Conservation (phyloP, 2,329 filamentous ascomycete species). For the Fusarium stilboides region DNA sequence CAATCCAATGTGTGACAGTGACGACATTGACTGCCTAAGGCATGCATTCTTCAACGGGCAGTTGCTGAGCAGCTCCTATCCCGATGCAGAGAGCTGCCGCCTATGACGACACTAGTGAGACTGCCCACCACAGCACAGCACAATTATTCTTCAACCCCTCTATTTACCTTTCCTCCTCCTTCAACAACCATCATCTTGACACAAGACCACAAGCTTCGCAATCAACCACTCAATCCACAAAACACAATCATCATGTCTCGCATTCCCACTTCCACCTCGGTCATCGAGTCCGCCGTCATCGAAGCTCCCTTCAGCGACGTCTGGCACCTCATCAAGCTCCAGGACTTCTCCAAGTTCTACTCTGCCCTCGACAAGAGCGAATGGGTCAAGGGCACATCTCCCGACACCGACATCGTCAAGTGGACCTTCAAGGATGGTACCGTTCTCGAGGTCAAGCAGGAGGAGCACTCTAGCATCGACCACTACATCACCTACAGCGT, state of each 20-base stretch:
- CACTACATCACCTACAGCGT: slow-evolving; percentile 83
- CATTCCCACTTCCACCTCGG: slow-evolving; percentile 77
- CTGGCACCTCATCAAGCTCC: slow-evolving; percentile 83
- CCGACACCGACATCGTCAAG: slow-evolving; percentile 77
- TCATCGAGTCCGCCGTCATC: slow-evolving; percentile 78
- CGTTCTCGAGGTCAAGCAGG: slow-evolving; percentile 80
- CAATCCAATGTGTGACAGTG: background rate
- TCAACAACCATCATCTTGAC: slow-evolving; percentile 17
- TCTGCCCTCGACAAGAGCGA: slow-evolving; percentile 73
- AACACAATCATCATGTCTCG: slow-evolving; percentile 43
- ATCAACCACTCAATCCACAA: background rate
- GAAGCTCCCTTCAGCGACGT: slow-evolving; percentile 75
- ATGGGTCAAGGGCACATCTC: slow-evolving; percentile 72
- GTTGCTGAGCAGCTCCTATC: slow-evolving; percentile 14
- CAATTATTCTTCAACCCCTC: slow-evolving; percentile 21
- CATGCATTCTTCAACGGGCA: slow-evolving; percentile 21
- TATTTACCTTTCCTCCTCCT: slow-evolving; percentile 26
- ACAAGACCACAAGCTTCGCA: background rate
- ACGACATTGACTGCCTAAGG: slow-evolving; percentile 31
- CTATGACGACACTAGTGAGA: slow-evolving; percentile 35
- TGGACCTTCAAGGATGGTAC: slow-evolving; percentile 81
- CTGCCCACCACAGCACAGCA: slow-evolving; percentile 3
- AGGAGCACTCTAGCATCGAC: slow-evolving; percentile 82
- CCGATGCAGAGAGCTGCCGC: slow-evolving; percentile 24
- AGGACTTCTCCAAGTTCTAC: slow-evolving; percentile 79